phyloP scores from a whole-genome alignment of 306 rosid species.

The Trifolium repens region DNA sequence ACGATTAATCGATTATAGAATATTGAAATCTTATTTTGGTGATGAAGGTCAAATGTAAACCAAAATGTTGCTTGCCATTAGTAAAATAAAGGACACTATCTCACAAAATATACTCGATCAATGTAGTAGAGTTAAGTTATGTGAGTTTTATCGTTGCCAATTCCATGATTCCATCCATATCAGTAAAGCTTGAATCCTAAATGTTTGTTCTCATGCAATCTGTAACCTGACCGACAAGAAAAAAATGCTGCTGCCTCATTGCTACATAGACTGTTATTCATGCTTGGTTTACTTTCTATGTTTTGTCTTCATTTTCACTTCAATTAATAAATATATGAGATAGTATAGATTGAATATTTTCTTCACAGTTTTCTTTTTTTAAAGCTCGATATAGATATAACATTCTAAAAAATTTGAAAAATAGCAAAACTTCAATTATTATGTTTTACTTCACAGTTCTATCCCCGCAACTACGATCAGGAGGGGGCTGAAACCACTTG shows the following conservation, averaged over 20 bases:
- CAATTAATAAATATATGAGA: no score
- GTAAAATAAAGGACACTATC: not conserved
- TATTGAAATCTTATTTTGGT: not conserved
- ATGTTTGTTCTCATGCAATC: not conserved
- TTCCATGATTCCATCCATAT: not conserved
- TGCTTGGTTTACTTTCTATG: no score
- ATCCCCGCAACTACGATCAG: no score
- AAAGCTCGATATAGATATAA: no score
- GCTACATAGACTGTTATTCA: not conserved
- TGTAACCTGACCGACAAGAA: not conserved
- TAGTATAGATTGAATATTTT: no score
- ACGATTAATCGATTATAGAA: not conserved
- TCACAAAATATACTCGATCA: not conserved
- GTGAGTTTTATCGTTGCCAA: not conserved
- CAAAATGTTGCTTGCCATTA: not conserved
- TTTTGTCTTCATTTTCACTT: no score
- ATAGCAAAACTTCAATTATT: not conserved
- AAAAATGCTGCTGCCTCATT: not conserved
- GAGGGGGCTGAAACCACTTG: no score
- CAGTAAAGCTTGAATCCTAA: not conserved
- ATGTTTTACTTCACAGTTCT: no score
- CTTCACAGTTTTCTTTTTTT: no score
- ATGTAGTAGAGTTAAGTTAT: not conserved
- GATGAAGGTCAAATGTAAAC: constrained; percentile 7
- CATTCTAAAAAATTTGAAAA: no score